Evolutionary conservation across 1,284 basidiomycete species (phyloP), one percentile per base, ranked within the genome.

Genomic region (Boletus hoseneyae): DNA sequence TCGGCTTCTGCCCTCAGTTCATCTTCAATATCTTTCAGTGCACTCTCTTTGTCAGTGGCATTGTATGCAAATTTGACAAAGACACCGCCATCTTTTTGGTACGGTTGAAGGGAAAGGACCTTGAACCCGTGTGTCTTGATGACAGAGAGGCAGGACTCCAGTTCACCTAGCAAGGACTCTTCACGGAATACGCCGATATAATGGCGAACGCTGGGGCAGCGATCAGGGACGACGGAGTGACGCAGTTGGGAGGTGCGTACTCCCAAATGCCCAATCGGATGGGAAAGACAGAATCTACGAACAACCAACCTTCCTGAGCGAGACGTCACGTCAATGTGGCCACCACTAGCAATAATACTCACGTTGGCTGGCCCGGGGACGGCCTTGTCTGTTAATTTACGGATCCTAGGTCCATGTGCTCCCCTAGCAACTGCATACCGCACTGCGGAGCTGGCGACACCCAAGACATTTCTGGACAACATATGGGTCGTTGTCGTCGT

Each of bases 41-140:
- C 74, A 18, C 58, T 59, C 16, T 78, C 71, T 5, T 55, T 50
- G 36, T 73, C 69, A n/a, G 60, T 60, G 2, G 73, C 63, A 32
- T 69, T 69, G 61, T 88, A 95, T 18, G 75, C 73, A 67, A 94
- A 94, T 42, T 79, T 80, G 47, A 94, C 82, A 64, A 95, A 95
- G 4, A 93, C 86, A 8, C 94, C 93, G 7, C 91, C 90, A 53
- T 92, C 90, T 61, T 93, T 93, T 46, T 69, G 66, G 53, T 85
- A 77, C 12, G 82, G 81, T 45, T 87, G 74, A 6, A 89, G 54
- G 19, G 77, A 76, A 8, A 83, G 56, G 16, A 87, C 65, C 33
- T 73, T 69, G 62, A 90, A 88, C 33, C 69, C 72, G 53, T 82
- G 75, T 0, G 73, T 62, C 34, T 77, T 73, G 23, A 87, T 72